A percentile compares a stretch with the other conserved stretches of the same genome.
phyloP scores from a whole-genome alignment of 331 rosid species.

The Cydonia oblonga region DNA sequence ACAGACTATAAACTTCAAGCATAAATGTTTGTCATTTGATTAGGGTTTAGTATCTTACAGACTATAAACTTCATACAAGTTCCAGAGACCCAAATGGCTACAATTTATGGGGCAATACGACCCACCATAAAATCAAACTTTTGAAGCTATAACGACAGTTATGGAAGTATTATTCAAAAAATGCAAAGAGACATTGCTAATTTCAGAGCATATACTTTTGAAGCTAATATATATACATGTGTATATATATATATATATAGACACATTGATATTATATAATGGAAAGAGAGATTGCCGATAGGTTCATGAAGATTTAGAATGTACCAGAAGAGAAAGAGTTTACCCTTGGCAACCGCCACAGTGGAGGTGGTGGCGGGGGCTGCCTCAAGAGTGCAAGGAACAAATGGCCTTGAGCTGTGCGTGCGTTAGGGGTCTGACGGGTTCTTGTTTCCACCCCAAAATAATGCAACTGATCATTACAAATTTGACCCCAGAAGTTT shows the following conservation, averaged over 20 bases:
- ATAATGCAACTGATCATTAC: no score
- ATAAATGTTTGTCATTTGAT: background rate
- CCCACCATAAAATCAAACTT: background rate
- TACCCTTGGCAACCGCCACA: background rate
- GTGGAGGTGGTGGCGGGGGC: background rate
- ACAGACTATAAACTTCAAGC: no score
- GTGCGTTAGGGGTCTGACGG: background rate
- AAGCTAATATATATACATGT: no score
- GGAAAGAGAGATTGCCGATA: background rate
- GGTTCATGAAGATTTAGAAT: background rate
- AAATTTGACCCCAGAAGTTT: no score
- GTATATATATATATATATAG: no score
- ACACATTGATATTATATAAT: background rate
- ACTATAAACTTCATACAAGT: no score
- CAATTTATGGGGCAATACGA: background rate
- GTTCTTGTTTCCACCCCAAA: background rate
- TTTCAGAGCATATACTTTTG: background rate
- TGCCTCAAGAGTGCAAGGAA: background rate
- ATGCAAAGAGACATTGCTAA: background rate
- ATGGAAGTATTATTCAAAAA: background rate
- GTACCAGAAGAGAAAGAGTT: background rate
- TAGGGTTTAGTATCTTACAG: no score
- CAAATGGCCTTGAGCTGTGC: background rate
- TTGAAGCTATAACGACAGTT: background rate
- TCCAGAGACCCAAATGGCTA: background rate